Conservation (phyloP, 2,329 filamentous ascomycete species). For the Verticillium longisporum region DNA sequence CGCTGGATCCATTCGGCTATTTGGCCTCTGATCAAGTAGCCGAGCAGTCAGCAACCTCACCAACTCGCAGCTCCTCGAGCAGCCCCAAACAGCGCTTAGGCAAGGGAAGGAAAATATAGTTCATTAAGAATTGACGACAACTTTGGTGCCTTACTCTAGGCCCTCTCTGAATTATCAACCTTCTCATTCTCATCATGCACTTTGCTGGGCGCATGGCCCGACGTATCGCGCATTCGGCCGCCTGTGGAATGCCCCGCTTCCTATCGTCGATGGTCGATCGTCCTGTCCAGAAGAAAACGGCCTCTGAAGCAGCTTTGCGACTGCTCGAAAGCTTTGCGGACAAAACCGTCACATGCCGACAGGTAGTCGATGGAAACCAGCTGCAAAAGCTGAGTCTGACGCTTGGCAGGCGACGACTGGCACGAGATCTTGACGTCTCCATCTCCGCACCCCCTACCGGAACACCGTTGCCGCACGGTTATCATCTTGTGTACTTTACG, state of each 20-base stretch:
- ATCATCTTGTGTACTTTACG: conserved; percentile 60
- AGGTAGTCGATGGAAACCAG: conserved; percentile 56
- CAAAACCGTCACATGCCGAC: conserved; percentile 23
- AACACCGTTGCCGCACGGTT: conserved; percentile 49
- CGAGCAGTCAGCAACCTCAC: background rate
- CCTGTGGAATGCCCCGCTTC: background rate
- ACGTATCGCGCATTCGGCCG: background rate
- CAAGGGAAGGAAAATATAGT: too few species aligned
- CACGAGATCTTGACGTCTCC: conserved; percentile 27
- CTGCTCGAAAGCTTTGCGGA: conserved; percentile 22
- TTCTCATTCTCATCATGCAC: too few species aligned
- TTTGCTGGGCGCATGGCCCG: background rate
- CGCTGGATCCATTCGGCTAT: background rate
- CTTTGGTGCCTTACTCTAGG: too few species aligned
- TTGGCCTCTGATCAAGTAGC: background rate
- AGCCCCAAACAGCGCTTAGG: too few species aligned
- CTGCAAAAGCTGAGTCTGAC: conserved; percentile 55
- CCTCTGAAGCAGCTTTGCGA: conserved; percentile 8
- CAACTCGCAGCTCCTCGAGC: background rate
- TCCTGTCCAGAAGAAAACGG: background rate
- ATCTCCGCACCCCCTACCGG: conserved; percentile 28
- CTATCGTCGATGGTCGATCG: background rate
- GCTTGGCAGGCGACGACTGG: conserved; percentile 40
- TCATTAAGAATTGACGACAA: too few species aligned
- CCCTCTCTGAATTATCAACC: too few species aligned